These are phyloP conservation scores for Zygnema circumcarinatum DNA, from an alignment of 139 green algal genomes.

Conservation along the genomic window DNA sequence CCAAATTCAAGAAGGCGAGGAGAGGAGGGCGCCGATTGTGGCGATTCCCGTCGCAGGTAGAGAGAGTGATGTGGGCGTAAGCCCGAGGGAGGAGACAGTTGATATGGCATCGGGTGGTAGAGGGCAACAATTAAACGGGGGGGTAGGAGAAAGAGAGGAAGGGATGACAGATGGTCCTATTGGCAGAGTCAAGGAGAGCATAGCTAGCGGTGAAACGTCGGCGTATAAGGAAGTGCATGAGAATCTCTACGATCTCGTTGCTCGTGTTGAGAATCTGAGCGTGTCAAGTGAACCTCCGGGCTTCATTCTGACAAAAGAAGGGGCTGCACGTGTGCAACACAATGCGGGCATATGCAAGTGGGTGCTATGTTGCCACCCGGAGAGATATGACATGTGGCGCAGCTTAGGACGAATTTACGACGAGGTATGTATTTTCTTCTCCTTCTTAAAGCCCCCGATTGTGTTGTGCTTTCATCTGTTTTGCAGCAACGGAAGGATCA, in stretches of 20 bases:
- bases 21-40: background rate
- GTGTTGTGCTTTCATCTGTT: no score
- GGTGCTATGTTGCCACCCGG: conserved; percentile 47
- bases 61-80: background rate
- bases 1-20: background rate
- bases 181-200: no score
- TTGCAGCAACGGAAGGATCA: no score
- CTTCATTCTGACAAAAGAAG: conserved; percentile 42
- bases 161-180: no score
- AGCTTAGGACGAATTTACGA: conserved; percentile 41
- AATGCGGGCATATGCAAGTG: conserved; percentile 8
- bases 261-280: conserved; percentile 9
- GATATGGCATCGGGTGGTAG: background rate
- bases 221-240: conserved; percentile 41
- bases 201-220: background rate
- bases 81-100: background rate
- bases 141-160: background rate
- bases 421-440: conserved; percentile 42
- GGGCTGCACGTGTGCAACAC: conserved; percentile 9
- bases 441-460: no score
- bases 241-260: conserved; percentile 43
- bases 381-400: conserved; percentile 22
- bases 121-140: background rate
- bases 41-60: background rate
- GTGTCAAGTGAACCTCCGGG: conserved; percentile 15